Evolutionary conservation across 2,329 filamentous ascomycete genomes (phyloP), one percentile per base, ranked within the genome.

Genomic region (Polytolypa hystricis): DNA sequence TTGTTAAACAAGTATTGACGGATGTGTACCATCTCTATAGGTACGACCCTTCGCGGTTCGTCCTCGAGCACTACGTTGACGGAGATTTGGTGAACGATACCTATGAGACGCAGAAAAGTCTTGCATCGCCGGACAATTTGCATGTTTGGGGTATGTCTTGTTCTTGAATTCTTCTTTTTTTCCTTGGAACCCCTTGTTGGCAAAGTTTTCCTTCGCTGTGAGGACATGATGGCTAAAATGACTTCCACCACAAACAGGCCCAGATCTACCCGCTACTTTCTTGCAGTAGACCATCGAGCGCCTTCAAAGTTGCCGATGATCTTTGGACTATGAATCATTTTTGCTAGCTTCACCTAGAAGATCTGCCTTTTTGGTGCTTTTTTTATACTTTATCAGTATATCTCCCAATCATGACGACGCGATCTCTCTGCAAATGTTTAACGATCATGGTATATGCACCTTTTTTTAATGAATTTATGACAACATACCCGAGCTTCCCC

Each of bases 61-160:
- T 48, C 38, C 45, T 55, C 19, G 52, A 55, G 47, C 64, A 67
- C 47, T 72, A 71, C 48, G 61, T 66, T 1, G 69, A 72, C 52
- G 68, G 69, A 0, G 68, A 71, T 54, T 32, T 70, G 35, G 67
- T 71, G 1, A 69, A 69, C 48, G 35, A 60, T n/a, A 25, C 21
- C n/a, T 25, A 25, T 25, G 7, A 7, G 7, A 25, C 21, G 21
- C 7, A 25, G 7, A 7, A 25, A 7, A 25, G 21, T 25, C 21
- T n/a, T n/a, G 21, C 21, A 7, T 7, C 7, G n/a, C 21, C 21
- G n/a, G 21, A 25, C 21, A 25, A 25, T 25, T n/a, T 25, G 21
- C 21, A 25, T 25, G 21, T 25, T n/a, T 25, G 21, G 21, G 21
- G 21, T 25, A 25, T 25, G 21, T 25, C 7, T 7, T 7, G n/a